Evolutionary conservation across 1,139 yeast species (phyloP), one percentile per base, ranked within the genome.

Genomic region (Citeromyces hawaiiensis): DNA sequence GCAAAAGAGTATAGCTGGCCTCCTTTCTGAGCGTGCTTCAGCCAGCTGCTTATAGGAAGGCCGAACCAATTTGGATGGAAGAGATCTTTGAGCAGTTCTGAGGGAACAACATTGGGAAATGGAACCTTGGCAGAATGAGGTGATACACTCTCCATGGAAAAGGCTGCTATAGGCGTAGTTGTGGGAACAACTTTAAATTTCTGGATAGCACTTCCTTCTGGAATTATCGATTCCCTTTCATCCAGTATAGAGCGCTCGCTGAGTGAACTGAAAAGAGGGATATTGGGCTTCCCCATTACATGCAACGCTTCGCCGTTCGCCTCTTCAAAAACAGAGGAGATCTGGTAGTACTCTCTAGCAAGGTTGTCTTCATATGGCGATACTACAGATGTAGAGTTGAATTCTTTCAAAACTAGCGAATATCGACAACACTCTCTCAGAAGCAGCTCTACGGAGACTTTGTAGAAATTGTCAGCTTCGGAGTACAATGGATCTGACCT

Each of bases 61-160:
- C 86, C 77, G 48, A 80, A 80, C 83, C 94, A 83, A 45, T 82
- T 83, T 11, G 96, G 96, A 56, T 87, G 95, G 49, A 81, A 68
- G 53, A 83, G 83, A 42, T 72, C 75, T 39, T 72, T 69, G 57
- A 86, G 64, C 42, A 86, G 70, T 47, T 80, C 83, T 1, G 83
- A 70, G 2, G 85, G 79, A 5, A 76, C 70, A 23, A 68, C 56
- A 2, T 79, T 71, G 3, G 88, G 83, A 43, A 76, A 71, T 7
- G 83, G 82, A 16, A 78, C 68, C 40, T 71, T 63, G 13, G 64
- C 53, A 33, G 63, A 59, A 7, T 56, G 55, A 19, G 63, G 56
- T 21, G 62, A 49, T 23, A 55, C 40, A 35, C 51, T 45, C n/a
- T 56, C 53, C 43, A 64, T 54, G 7, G 57, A 56, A 14, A 60